A percentile compares a stretch with the other conserved stretches of the same genome.
Conservation (phyloP, 2,329 filamentous ascomycete genomes). For the Diaporthe batatas region DNA sequence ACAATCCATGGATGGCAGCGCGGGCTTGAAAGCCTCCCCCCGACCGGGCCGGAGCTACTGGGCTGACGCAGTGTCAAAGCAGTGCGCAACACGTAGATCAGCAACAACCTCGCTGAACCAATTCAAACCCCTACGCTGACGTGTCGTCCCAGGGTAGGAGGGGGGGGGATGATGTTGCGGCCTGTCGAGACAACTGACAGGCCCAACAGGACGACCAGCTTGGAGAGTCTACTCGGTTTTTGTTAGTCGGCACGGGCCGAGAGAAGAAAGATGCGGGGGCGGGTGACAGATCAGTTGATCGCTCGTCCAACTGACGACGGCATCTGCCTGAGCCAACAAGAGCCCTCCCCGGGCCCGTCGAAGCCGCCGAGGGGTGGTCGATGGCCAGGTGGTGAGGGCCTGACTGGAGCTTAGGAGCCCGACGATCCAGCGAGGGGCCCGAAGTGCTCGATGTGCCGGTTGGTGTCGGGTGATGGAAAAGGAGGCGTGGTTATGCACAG, state of each 20-base stretch:
- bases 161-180: not conserved
- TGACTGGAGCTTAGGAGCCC: not conserved
- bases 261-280: not conserved
- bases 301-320: not conserved
- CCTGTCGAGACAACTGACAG: constrained; percentile 13
- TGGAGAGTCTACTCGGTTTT: not conserved
- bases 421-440: not conserved
- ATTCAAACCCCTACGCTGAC: constrained; percentile 18
- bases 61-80: not conserved
- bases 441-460: not conserved
- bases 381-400: not conserved
- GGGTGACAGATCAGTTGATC: constrained; percentile 27
- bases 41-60: not conserved
- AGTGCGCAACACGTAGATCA: constrained; percentile 3
- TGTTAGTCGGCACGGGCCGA: constrained; percentile 33
- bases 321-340: not conserved
- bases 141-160: not conserved
- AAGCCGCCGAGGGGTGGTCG: constrained; percentile 15
- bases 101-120: constrained; percentile 7
- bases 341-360: not conserved
- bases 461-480: not conserved
- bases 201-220: not conserved
- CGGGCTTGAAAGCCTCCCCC: not conserved
- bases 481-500: not conserved
- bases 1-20: not conserved